A percentile compares a stretch with the other conserved stretches of the same genome.
Conservation (phyloP, 257 asterid species). For the Galeopsis tetrahit region DNA sequence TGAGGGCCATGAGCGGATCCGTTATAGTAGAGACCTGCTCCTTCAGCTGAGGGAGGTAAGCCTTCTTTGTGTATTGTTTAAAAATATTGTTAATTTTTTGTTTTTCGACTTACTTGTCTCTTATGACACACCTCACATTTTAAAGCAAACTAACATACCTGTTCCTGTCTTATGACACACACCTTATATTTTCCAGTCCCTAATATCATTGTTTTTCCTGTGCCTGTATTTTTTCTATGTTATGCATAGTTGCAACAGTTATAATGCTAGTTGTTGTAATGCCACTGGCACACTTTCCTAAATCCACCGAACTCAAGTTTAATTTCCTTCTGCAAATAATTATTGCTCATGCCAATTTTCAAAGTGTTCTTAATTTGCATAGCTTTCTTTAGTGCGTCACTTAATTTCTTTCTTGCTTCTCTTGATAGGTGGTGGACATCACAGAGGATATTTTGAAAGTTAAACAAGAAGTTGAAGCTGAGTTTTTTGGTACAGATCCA, state of each 20-base stretch:
- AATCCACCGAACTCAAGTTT: neutral
- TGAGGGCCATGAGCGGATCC: conserved; percentile 72
- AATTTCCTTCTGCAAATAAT: conserved; percentile 12
- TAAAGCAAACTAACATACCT: neutral
- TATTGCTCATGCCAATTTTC: neutral
- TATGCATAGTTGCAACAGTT: neutral
- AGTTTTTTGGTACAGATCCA: conserved; percentile 74
- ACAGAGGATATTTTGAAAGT: conserved; percentile 72
- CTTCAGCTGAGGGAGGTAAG: conserved; percentile 86
- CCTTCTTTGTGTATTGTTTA: conserved; percentile 17
- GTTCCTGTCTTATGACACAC: neutral
- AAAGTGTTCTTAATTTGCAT: conserved; percentile 12
- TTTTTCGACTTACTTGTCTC: too few relatives aligned
- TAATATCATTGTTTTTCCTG: neutral
- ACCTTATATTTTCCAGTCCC: conserved; percentile 1
- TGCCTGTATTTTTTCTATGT: neutral
- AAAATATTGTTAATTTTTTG: neutral
- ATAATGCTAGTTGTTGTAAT: conserved; percentile 1
- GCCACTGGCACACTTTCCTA: neutral
- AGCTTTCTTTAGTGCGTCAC: conserved; percentile 10
- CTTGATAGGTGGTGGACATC: conserved; percentile 54
- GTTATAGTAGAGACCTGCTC: conserved; percentile 74
- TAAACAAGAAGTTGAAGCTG: conserved; percentile 85
- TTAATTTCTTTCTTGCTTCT: conserved; percentile 29
- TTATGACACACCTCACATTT: neutral